Evolutionary conservation across 139 green algal species (phyloP).

Genomic region (Nannochloris sp.): DNA sequence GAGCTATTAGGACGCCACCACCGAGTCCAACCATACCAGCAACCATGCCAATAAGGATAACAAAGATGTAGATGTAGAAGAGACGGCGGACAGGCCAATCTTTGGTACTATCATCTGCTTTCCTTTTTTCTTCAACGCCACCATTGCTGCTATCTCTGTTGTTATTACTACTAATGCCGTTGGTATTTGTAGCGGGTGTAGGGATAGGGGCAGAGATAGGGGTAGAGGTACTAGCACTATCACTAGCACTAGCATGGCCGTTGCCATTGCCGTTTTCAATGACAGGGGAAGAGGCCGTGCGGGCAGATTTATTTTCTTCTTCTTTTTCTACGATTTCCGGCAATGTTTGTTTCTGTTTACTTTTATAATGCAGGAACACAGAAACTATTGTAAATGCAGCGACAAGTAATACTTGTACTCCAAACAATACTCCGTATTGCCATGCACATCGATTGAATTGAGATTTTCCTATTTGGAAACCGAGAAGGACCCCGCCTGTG

Average conservation of each 20-base stretch:
- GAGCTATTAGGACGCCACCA: conserved; percentile 5
- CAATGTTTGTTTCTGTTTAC: neutral
- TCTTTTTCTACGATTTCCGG: neutral
- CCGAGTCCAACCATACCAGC: conserved; percentile 3
- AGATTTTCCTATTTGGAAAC: conserved; percentile 9
- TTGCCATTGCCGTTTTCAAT: neutral
- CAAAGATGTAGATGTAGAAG: neutral
- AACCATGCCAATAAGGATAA: neutral
- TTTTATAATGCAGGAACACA: neutral
- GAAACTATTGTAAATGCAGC: neutral
- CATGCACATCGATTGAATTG: conserved; percentile 7
- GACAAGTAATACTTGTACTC: conserved; percentile 1
- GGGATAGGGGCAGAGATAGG: too few species aligned
- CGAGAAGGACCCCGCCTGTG: neutral
- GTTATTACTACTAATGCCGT: too few species aligned
- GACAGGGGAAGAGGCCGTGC: too few species aligned
- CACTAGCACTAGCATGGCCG: neutral
- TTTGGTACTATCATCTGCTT: neutral
- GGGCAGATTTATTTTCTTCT: neutral
- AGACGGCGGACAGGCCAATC: neutral
- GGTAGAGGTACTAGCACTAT: too few species aligned
- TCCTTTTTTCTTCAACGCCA: neutral
- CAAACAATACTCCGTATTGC: conserved; percentile 6
- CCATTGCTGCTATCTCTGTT: too few species aligned
- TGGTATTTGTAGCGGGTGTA: too few species aligned